phyloP scores from a whole-genome alignment of 2,329 filamentous ascomycete genomes.

The Penicillium thymicola region DNA sequence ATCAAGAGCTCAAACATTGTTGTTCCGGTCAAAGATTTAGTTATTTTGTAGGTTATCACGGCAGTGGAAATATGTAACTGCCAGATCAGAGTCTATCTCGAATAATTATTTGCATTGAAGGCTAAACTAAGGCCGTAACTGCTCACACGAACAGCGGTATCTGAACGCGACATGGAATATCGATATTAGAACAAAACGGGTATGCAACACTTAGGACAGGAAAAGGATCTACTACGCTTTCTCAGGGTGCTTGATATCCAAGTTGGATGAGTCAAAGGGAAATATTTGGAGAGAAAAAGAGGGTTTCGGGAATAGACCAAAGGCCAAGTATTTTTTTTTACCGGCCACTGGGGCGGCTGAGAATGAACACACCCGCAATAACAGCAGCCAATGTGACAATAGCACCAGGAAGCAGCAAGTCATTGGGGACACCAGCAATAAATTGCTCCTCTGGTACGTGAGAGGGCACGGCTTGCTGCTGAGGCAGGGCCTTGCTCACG shows the following conservation, averaged over 20 bases:
- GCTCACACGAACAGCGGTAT: conserved; percentile 25
- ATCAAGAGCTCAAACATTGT: not conserved
- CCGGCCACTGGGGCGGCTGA: conserved; percentile 64
- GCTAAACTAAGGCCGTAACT: conserved; percentile 23
- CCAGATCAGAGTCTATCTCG: not conserved
- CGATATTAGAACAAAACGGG: conserved; percentile 24
- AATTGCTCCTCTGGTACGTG: conserved; percentile 66
- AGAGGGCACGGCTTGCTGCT: conserved; percentile 43
- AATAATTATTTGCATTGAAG: conserved; percentile 29
- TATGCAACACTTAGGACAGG: conserved; percentile 16
- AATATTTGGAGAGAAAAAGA: conserved; percentile 8
- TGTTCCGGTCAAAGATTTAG: not conserved
- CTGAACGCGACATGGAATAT: conserved; percentile 24
- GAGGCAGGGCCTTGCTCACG: conserved; percentile 42
- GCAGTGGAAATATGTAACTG: not conserved
- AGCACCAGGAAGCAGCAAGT: conserved; percentile 85
- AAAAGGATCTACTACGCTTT: conserved; percentile 4
- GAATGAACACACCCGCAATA: conserved; percentile 87
- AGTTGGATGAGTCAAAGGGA: conserved; percentile 5
- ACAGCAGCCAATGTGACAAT: conserved; percentile 94
- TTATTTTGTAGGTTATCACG: not conserved
- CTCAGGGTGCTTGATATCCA: not conserved
- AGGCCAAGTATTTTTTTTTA: conserved; percentile 18
- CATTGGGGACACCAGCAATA: conserved; percentile 89
- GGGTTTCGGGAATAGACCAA: conserved; percentile 6